These are phyloP conservation scores for Cladosporium sp. DNA, from an alignment of 2,329 filamentous ascomycete species.

Conservation along the genomic window DNA sequence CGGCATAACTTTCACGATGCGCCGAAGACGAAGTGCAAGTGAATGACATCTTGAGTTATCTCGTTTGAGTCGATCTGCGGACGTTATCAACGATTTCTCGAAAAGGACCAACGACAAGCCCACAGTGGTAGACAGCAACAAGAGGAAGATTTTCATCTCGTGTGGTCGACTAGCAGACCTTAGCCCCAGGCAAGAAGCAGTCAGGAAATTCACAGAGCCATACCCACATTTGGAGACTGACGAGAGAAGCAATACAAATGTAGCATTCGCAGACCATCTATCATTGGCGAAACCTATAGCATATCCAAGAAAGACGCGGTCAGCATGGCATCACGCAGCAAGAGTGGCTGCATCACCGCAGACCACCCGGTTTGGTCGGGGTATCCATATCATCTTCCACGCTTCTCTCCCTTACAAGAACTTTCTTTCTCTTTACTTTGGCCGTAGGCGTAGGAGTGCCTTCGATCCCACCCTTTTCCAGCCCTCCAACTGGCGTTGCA, in stretches of 20 bases:
- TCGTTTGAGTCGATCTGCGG: too few species aligned
- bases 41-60: too few species aligned
- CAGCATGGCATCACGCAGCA: background rate
- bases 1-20: too few species aligned
- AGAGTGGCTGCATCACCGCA: background rate
- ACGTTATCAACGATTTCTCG: too few species aligned
- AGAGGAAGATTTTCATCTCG: too few species aligned
- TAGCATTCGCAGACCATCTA: background rate
- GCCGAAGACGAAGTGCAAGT: too few species aligned
- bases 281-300: background rate
- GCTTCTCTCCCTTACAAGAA: slow-evolving; percentile 28
- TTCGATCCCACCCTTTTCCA: slow-evolving; percentile 25
- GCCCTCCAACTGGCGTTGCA: slow-evolving; percentile 24
- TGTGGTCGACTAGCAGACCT: too few species aligned
- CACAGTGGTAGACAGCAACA: too few species aligned
- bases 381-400: slow-evolving; percentile 14
- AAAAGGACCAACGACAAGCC: too few species aligned
- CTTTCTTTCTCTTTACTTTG: slow-evolving; percentile 23
- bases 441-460: slow-evolving; percentile 5
- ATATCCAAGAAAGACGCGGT: background rate
- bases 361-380: background rate
- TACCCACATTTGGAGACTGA: background rate
- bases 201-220: too few species aligned
- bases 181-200: too few species aligned
- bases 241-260: background rate